Conservation (phyloP, 2,329 filamentous ascomycete species). For the Teratosphaeriaceae sp. region DNA sequence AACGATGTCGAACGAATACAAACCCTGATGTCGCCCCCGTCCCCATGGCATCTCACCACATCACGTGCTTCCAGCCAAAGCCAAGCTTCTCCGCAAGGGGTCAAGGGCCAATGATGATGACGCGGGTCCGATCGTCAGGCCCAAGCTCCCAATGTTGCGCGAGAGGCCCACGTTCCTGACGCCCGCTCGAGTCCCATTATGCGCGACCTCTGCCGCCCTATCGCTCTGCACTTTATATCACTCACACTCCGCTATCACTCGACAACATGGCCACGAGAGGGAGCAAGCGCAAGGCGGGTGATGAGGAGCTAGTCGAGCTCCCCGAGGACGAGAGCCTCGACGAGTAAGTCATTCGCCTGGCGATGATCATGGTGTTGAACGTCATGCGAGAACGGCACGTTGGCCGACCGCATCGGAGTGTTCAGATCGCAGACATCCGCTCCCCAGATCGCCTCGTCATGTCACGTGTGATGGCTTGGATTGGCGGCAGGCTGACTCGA, state of each 20-base stretch:
- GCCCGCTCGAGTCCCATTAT: neutral
- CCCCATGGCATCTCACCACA: no score
- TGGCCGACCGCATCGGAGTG: no score
- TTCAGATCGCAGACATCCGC: no score
- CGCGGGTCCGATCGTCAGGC: neutral
- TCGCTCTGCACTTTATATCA: neutral
- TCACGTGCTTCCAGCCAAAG: no score
- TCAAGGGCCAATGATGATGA: slow-evolving; percentile 4
- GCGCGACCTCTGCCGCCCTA: neutral
- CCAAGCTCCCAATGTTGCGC: neutral
- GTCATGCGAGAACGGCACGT: no score
- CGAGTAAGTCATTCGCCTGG: neutral
- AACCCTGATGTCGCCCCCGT: no score
- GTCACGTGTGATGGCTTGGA: no score
- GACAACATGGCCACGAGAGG: slow-evolving; percentile 5
- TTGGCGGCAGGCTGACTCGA: no score
- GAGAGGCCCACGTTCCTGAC: neutral
- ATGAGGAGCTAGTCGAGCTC: slow-evolving; percentile 4
- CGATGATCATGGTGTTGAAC: neutral
- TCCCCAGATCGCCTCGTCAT: no score
- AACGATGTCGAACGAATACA: no score
- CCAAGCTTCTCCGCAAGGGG: neutral
- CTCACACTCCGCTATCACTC: neutral
- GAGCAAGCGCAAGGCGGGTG: slow-evolving; percentile 5
- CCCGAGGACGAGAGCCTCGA: slow-evolving; percentile 1